Evolutionary conservation across 2,329 filamentous ascomycete genomes (phyloP).

Genomic region (Fusarium liriodendri): DNA sequence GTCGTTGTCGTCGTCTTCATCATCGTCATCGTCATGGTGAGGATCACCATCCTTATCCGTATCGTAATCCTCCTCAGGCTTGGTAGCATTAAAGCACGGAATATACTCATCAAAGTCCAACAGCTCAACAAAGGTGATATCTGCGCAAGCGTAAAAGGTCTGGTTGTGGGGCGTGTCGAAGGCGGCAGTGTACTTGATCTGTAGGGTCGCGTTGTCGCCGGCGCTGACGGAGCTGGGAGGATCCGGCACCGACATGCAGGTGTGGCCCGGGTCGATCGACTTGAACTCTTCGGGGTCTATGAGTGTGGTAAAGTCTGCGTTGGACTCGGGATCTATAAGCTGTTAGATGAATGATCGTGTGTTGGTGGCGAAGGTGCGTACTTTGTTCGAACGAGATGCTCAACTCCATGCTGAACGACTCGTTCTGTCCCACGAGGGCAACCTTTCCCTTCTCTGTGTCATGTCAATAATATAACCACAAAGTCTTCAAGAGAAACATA

Average conservation of each 20-base stretch:
- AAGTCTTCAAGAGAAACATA: slow-evolving; percentile 41
- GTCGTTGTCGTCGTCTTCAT: slow-evolving; percentile 15
- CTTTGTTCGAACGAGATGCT: slow-evolving; percentile 64
- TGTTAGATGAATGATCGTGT: neutral
- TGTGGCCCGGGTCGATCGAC: slow-evolving; percentile 57
- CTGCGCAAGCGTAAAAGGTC: slow-evolving; percentile 61
- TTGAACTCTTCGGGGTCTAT: slow-evolving; percentile 50
- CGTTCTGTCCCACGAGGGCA: slow-evolving; percentile 66
- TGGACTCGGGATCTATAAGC: slow-evolving; percentile 51
- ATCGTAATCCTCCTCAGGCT: slow-evolving; percentile 31
- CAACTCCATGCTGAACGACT: slow-evolving; percentile 65
- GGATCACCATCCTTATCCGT: slow-evolving; percentile 4
- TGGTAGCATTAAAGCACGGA: slow-evolving; percentile 58
- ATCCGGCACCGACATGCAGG: slow-evolving; percentile 55
- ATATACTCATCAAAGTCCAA: slow-evolving; percentile 47
- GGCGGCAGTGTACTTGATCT: slow-evolving; percentile 59
- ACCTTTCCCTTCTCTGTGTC: slow-evolving; percentile 64
- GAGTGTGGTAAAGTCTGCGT: slow-evolving; percentile 54
- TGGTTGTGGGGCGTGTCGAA: slow-evolving; percentile 55
- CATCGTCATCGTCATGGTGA: slow-evolving; percentile 20
- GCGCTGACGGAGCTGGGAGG: slow-evolving; percentile 49
- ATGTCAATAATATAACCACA: neutral
- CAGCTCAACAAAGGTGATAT: slow-evolving; percentile 57
- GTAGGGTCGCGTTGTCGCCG: slow-evolving; percentile 60
- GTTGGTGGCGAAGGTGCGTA: slow-evolving; percentile 38